These are phyloP conservation scores for Colletotrichum nymphaeae DNA, from an alignment of 2,329 filamentous ascomycete genomes.

Conservation along the genomic window DNA sequence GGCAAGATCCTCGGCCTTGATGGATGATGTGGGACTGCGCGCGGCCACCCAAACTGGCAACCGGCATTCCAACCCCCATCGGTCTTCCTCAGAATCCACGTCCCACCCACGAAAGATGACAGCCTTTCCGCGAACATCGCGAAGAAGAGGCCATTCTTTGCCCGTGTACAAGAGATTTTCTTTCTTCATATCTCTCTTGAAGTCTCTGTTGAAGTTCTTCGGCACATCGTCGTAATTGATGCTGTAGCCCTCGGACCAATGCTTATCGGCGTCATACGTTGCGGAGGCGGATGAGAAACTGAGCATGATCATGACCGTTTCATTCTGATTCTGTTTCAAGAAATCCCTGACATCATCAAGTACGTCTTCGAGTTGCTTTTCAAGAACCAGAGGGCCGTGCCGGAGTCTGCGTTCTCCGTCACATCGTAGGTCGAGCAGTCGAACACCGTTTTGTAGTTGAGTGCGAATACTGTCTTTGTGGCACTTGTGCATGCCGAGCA, in stretches of 20 bases:
- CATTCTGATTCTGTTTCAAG: background rate
- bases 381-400: background rate
- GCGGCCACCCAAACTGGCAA: background rate
- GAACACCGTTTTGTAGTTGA: slow-evolving; percentile 8
- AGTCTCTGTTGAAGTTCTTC: background rate
- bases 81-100: background rate
- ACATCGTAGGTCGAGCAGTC: slow-evolving; percentile 7
- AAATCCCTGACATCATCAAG: background rate
- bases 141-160: slow-evolving; percentile 3
- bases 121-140: background rate
- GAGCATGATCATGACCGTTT: slow-evolving; percentile 1
- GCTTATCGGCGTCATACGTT: background rate
- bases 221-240: background rate
- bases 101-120: slow-evolving; percentile 14
- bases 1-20: background rate
- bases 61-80: background rate
- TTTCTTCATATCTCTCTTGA: background rate
- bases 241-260: slow-evolving; percentile 2
- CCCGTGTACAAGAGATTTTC: background rate
- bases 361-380: background rate
- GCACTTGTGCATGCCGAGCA: slow-evolving; percentile 5
- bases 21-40: background rate
- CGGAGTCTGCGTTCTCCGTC: background rate
- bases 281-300: slow-evolving; percentile 9
- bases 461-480: background rate